Evolutionary conservation across 352 stramenopile genomes (phyloP).

Genomic region (Phytophthora pini): DNA sequence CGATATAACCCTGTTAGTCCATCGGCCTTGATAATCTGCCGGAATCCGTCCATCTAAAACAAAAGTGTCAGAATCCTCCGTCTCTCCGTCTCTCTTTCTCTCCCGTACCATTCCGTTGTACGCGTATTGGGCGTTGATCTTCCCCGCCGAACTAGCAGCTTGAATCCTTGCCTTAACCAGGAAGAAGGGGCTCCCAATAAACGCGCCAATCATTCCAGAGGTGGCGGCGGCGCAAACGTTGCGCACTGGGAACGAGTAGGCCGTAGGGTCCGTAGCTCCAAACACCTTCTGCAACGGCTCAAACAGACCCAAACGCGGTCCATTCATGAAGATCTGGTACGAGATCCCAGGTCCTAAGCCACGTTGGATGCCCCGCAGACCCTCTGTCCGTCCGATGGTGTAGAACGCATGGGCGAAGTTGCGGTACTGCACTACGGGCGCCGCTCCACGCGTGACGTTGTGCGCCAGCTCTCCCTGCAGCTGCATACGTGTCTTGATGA

Average conservation of each 20-base stretch:
- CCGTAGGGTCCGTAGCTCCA: constrained; percentile 78
- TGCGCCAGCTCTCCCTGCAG: constrained; percentile 83
- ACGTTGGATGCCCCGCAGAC: constrained; percentile 79
- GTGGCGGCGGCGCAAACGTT: constrained; percentile 80
- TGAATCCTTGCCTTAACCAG: constrained; percentile 88
- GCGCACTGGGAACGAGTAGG: constrained; percentile 73
- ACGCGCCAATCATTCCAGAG: constrained; percentile 79
- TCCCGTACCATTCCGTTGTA: constrained; percentile 81
- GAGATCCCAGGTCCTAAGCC: constrained; percentile 78
- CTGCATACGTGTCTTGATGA: constrained; percentile 92
- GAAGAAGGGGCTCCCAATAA: constrained; percentile 86
- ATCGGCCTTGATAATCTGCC: constrained; percentile 75
- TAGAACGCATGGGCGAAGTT: constrained; percentile 90
- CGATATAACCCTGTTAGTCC: constrained; percentile 78
- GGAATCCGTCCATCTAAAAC: constrained; percentile 78
- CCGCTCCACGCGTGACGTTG: constrained; percentile 40
- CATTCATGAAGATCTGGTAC: constrained; percentile 89
- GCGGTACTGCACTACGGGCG: constrained; percentile 70
- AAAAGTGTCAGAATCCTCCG: constrained; percentile 8
- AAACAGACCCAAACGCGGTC: constrained; percentile 76
- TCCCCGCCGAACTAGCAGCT: constrained; percentile 71
- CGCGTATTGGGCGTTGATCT: constrained; percentile 85
- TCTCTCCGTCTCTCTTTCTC: not conserved
- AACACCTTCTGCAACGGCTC: constrained; percentile 83
- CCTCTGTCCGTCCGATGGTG: constrained; percentile 81